Conservation (phyloP, 148 eudicot species). For the Arctostaphylos glauca region DNA sequence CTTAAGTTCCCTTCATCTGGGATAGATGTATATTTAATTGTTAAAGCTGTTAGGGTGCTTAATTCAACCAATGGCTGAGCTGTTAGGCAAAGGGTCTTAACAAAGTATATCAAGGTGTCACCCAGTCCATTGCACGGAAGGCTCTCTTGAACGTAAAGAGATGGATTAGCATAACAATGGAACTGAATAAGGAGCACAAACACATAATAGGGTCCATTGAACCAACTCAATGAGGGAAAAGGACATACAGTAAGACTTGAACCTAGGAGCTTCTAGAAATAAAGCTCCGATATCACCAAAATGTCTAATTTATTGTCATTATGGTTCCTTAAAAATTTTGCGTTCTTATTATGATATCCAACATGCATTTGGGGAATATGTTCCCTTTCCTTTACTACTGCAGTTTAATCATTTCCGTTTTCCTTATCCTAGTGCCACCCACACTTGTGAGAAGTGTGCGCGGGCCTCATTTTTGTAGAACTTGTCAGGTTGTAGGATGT, state of each 20-base stretch:
- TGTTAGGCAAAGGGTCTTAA: slow-evolving; percentile 2
- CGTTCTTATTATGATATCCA: not conserved
- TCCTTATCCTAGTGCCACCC: not conserved
- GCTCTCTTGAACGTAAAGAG: not conserved
- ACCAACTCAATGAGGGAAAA: not conserved
- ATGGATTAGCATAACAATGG: not conserved
- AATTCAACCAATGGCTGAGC: not conserved
- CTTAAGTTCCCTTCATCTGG: slow-evolving; percentile 4
- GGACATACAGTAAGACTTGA: not conserved
- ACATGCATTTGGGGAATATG: not conserved
- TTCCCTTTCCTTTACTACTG: not conserved
- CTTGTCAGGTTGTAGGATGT: not conserved
- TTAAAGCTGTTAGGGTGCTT: slow-evolving; percentile 12
- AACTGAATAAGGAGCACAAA: slow-evolving; percentile 3
- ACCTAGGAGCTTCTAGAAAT: not conserved
- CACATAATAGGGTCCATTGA: not conserved
- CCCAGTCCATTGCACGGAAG: not conserved
- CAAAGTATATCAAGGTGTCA: slow-evolving; percentile 1
- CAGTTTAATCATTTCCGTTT: not conserved
- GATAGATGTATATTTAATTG: not conserved
- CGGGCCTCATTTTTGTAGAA: not conserved
- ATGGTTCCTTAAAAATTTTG: not conserved
- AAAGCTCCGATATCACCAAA: not conserved
- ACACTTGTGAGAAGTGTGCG: not conserved
- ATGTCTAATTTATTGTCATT: not conserved